Conservation (phyloP, 495 filamentous ascomycete genomes). For the Podospora conica region DNA sequence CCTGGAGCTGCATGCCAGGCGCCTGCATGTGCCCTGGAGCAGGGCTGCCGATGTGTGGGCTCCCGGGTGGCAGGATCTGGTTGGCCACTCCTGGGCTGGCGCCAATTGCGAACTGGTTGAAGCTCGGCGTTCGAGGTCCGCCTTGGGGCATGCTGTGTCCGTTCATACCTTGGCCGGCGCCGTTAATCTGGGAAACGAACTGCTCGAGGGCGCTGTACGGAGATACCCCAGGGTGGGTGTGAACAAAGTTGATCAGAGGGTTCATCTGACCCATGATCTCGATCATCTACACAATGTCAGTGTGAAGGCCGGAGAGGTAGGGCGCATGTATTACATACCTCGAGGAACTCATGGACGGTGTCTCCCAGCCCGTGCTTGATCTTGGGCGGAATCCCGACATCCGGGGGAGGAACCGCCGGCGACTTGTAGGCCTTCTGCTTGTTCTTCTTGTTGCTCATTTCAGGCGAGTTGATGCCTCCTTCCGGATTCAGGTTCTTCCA, state of each 20-base stretch:
- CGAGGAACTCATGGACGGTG: constrained; percentile 60
- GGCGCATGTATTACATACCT: constrained; percentile 42
- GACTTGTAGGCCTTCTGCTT: constrained; percentile 46
- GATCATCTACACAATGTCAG: constrained; percentile 45
- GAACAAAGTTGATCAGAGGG: constrained; percentile 56
- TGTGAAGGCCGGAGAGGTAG: constrained; percentile 2
- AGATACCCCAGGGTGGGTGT: constrained; percentile 49
- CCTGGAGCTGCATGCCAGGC: constrained; percentile 64
- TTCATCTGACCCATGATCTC: constrained; percentile 73
- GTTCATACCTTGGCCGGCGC: constrained; percentile 30
- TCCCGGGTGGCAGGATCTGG: constrained; percentile 50
- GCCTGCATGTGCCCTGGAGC: constrained; percentile 54
- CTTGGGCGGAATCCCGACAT: constrained; percentile 57
- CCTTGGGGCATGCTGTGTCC: constrained; percentile 37
- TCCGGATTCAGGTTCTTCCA: constrained; percentile 46
- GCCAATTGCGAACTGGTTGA: constrained; percentile 46
- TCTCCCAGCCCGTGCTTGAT: constrained; percentile 52
- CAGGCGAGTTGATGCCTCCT: constrained; percentile 65
- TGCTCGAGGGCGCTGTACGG: constrained; percentile 57
- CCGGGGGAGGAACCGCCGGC: constrained; percentile 45
- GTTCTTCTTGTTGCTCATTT: constrained; percentile 69
- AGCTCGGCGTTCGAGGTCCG: constrained; percentile 42
- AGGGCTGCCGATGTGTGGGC: constrained; percentile 54
- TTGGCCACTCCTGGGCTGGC: constrained; percentile 51
- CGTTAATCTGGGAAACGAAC: constrained; percentile 45